These are phyloP conservation scores for Gyrodon lividus DNA, from an alignment of 768 basidiomycete species.

Conservation along the genomic window DNA sequence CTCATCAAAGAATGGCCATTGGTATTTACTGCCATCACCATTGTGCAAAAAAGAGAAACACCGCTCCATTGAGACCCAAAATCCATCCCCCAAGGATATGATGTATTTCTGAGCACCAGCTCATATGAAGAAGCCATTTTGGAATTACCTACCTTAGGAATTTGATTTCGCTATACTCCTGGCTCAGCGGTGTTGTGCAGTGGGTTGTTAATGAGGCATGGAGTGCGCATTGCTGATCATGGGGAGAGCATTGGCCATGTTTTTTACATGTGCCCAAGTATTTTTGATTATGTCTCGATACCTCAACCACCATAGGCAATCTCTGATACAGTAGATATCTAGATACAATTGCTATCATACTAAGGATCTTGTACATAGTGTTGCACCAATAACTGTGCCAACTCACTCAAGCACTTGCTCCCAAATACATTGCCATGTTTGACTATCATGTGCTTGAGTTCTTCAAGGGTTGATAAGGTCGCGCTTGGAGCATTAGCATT, in stretches of 20 bases:
- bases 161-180: background rate
- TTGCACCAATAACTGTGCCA: no score
- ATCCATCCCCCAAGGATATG: background rate
- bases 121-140: background rate
- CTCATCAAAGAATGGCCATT: no score
- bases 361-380: no score
- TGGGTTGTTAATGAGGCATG: background rate
- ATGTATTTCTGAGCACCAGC: background rate
- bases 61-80: background rate
- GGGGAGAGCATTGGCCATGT: background rate
- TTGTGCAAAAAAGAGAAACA: background rate
- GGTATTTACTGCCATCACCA: background rate
- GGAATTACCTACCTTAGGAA: background rate
- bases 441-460: no score
- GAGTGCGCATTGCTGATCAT: background rate
- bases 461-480: no score
- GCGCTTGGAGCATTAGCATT: no score
- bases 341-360: no score
- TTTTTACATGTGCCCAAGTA: background rate
- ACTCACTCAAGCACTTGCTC: no score
- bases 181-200: background rate
- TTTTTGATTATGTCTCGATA: background rate
- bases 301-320: background rate
- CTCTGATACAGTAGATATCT: no score
- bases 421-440: no score